A percentile compares a stretch with the other conserved stretches of the same genome.
phyloP scores from a whole-genome alignment of 2,329 filamentous ascomycete genomes.

The Nemania sp. region DNA sequence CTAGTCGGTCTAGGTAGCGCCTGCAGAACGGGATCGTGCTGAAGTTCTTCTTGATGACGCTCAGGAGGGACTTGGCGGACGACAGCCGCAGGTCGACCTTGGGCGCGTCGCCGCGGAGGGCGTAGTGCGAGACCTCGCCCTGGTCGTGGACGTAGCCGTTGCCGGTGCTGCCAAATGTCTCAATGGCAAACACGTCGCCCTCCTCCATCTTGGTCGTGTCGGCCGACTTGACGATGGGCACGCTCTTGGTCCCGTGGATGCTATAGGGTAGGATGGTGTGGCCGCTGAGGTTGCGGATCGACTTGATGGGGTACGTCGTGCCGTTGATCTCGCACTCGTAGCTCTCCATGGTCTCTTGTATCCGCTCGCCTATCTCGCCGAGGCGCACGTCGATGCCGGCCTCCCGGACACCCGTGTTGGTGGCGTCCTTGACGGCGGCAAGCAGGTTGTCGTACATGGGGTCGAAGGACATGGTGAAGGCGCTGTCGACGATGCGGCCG shows the following conservation, averaged over 20 bases:
- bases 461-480: slow-evolving; percentile 79
- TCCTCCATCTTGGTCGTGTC: slow-evolving; percentile 98
- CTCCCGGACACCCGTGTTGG: slow-evolving; percentile 85
- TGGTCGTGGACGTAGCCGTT: slow-evolving; percentile 87
- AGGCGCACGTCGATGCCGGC: slow-evolving; percentile 91
- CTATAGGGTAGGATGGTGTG: slow-evolving; percentile 88
- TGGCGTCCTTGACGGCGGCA: slow-evolving; percentile 73
- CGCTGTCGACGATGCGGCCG: slow-evolving; percentile 79
- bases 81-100: slow-evolving; percentile 77
- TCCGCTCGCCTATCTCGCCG: slow-evolving; percentile 79
- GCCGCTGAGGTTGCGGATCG: slow-evolving; percentile 84
- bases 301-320: slow-evolving; percentile 77
- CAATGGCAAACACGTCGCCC: slow-evolving; percentile 91
- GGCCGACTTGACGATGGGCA: slow-evolving; percentile 87
- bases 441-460: slow-evolving; percentile 75
- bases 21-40: slow-evolving; percentile 89
- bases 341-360: slow-evolving; percentile 92
- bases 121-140: slow-evolving; percentile 90
- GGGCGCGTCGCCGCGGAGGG: slow-evolving; percentile 71
- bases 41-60: slow-evolving; percentile 94
- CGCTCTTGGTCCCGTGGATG: slow-evolving; percentile 91
- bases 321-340: slow-evolving; percentile 87
- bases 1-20: slow-evolving; percentile 88
- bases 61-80: slow-evolving; percentile 84
- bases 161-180: slow-evolving; percentile 93